Evolutionary conservation across 225 moss, liverwort and hornwort species (phyloP).

Genomic region (Bryoerythrophyllum caledonicum): DNA sequence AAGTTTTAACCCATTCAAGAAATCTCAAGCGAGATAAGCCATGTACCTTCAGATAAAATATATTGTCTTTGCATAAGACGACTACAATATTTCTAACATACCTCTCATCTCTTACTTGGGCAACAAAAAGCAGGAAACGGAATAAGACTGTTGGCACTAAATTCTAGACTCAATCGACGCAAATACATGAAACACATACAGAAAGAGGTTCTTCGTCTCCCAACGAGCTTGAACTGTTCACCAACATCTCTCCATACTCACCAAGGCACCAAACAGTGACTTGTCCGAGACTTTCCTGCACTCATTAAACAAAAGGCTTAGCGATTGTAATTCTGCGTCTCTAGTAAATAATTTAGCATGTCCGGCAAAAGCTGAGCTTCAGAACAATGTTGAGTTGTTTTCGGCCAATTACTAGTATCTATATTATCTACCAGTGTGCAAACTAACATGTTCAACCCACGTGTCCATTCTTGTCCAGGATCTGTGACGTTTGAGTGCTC

Average conservation of each 20-base stretch:
- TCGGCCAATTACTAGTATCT: background rate
- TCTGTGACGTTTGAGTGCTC: slow-evolving; percentile 4
- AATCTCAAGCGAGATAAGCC: background rate
- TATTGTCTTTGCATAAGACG: background rate
- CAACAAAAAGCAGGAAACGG: slow-evolving; percentile 10
- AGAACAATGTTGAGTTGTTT: background rate
- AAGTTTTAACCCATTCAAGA: background rate
- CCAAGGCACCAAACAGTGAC: slow-evolving; percentile 71
- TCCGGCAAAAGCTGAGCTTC: background rate
- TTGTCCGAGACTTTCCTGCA: slow-evolving; percentile 66
- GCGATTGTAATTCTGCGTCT: background rate
- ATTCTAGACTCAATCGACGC: background rate
- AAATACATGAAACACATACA: slow-evolving; percentile 33
- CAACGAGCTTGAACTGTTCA: slow-evolving; percentile 45
- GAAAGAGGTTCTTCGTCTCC: slow-evolving; percentile 52
- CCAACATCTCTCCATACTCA: slow-evolving; percentile 66
- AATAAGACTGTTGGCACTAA: slow-evolving; percentile 20
- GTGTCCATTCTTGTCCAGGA: background rate
- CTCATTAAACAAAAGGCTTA: slow-evolving; percentile 25
- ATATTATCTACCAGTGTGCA: background rate
- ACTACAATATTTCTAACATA: background rate
- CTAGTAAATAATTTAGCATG: background rate
- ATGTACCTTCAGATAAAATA: background rate
- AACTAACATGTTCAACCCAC: slow-evolving; percentile 1
- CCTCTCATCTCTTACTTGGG: slow-evolving; percentile 2